These are phyloP conservation scores for Daedaleopsis nitida DNA, from an alignment of 768 basidiomycete species.

Conservation along the genomic window DNA sequence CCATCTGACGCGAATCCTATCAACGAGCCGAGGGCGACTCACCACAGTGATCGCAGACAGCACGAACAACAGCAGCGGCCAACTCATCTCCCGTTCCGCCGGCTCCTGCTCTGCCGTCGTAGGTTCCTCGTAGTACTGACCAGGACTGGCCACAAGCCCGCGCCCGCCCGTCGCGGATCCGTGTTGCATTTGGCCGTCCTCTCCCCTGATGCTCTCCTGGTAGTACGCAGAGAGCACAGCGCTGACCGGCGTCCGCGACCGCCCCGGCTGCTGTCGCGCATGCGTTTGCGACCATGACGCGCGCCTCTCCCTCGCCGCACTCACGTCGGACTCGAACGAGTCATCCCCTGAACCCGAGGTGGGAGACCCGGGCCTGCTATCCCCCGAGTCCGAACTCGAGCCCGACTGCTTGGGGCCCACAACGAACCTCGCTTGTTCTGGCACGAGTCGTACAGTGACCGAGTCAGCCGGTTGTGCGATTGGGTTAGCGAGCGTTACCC, in stretches of 20 bases:
- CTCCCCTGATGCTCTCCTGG: slow-evolving; percentile 6
- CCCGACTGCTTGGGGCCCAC: background rate
- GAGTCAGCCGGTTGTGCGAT: slow-evolving; percentile 14
- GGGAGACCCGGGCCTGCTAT: background rate
- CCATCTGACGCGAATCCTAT: background rate
- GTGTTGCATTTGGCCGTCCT: slow-evolving; percentile 4
- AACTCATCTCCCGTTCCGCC: slow-evolving; percentile 50
- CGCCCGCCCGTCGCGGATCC: no score
- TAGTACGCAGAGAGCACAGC: slow-evolving; percentile 24
- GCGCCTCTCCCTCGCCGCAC: slow-evolving; percentile 9
- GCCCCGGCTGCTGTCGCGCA: background rate
- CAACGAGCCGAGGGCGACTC: slow-evolving; percentile 28
- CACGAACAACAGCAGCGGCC: slow-evolving; percentile 55
- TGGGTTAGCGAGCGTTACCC: slow-evolving; percentile 19
- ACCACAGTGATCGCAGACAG: slow-evolving; percentile 66
- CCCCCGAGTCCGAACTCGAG: slow-evolving; percentile 6
- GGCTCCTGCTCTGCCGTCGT: background rate
- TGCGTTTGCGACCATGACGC: background rate
- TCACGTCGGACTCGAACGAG: slow-evolving; percentile 5
- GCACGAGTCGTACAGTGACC: slow-evolving; percentile 22
- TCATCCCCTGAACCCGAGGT: background rate
- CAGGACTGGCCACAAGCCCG: background rate
- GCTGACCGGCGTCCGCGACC: slow-evolving; percentile 17
- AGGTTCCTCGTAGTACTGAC: background rate
- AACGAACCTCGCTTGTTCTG: slow-evolving; percentile 8